These are phyloP conservation scores for Solanum bukasovii DNA, from an alignment of 257 asterid species.

Conservation along the genomic window DNA sequence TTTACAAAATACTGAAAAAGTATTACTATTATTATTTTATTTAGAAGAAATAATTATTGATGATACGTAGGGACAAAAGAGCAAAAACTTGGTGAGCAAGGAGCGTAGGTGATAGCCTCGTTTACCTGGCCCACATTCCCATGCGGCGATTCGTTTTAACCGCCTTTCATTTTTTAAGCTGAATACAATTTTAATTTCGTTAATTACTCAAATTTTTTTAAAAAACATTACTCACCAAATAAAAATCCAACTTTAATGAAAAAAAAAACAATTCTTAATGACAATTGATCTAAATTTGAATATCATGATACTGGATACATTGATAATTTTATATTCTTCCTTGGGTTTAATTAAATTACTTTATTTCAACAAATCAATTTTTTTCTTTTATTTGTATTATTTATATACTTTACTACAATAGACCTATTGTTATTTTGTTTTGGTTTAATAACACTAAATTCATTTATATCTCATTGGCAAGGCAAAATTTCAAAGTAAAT, in stretches of 20 bases:
- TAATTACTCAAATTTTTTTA: background rate
- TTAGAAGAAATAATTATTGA: background rate
- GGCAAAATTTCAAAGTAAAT: background rate
- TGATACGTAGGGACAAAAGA: background rate
- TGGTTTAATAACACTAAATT: background rate
- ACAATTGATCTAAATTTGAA: background rate
- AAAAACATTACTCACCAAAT: background rate
- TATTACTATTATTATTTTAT: background rate
- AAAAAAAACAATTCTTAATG: background rate
- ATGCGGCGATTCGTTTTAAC: background rate
- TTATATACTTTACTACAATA: background rate
- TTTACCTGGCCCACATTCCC: background rate
- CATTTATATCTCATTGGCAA: background rate
- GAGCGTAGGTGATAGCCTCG: background rate
- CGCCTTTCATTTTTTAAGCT: background rate
- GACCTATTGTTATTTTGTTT: background rate
- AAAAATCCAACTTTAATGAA: background rate
- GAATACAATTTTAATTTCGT: background rate
- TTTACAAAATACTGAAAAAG: background rate
- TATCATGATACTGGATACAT: background rate
- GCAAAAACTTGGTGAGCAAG: background rate
- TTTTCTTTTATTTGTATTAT: background rate
- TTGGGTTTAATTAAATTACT: background rate
- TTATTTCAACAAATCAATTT: fast-evolving
- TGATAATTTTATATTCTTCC: background rate